phyloP scores from a whole-genome alignment of 208 protist genomes.

The Leishmania lainsoni region DNA sequence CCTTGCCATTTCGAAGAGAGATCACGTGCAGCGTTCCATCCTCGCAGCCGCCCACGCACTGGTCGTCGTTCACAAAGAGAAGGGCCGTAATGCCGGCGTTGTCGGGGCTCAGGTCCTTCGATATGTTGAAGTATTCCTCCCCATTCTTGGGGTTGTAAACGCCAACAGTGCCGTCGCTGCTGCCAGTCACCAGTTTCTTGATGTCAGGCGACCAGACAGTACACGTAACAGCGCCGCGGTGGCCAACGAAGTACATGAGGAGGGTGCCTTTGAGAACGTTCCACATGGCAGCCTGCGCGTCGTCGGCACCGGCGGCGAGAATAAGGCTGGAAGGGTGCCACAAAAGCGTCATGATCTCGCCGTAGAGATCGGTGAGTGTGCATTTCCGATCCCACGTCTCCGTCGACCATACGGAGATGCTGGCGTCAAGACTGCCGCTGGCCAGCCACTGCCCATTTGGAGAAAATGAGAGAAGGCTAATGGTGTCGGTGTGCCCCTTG shows the following conservation, averaged over 20 bases:
- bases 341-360: constrained; percentile 80
- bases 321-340: constrained; percentile 95
- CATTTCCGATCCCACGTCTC: constrained; percentile 77
- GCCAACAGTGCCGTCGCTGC: constrained; percentile 87
- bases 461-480: constrained; percentile 81
- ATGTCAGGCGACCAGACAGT: constrained; percentile 85
- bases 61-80: constrained; percentile 73
- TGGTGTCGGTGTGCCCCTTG: constrained; percentile 78
- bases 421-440: constrained; percentile 74
- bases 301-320: constrained; percentile 87
- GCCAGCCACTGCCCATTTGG: constrained; percentile 81
- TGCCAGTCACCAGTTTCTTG: constrained; percentile 91
- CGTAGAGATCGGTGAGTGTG: constrained; percentile 82
- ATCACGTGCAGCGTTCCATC: constrained; percentile 86
- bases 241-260: constrained; percentile 93
- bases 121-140: constrained; percentile 54
- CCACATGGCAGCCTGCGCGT: constrained; percentile 95
- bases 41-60: constrained; percentile 82
- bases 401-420: constrained; percentile 77
- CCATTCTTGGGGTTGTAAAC: constrained; percentile 94
- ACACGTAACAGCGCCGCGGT: constrained; percentile 83
- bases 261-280: constrained; percentile 83
- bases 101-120: constrained; percentile 78
- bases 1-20: constrained; percentile 67
- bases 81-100: constrained; percentile 68